Conservation (phyloP, 2,329 filamentous ascomycete genomes). For the Colletotrichum melonis region DNA sequence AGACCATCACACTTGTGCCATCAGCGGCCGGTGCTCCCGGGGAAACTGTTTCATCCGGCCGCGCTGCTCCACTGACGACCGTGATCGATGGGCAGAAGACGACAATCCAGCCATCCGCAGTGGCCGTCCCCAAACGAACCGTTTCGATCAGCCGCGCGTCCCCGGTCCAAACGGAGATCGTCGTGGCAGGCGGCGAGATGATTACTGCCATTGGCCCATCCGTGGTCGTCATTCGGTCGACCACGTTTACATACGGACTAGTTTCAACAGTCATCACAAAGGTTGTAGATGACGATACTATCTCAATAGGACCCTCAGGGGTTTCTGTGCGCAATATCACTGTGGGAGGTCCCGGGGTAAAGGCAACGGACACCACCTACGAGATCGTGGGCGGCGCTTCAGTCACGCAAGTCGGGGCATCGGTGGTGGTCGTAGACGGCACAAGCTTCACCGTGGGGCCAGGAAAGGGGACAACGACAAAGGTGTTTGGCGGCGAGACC, state of each 20-base stretch:
- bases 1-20: background rate
- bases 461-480: slow-evolving; percentile 52
- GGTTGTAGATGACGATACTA: slow-evolving; percentile 61
- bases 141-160: slow-evolving; percentile 47
- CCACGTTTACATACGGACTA: slow-evolving; percentile 58
- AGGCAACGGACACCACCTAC: slow-evolving; percentile 50
- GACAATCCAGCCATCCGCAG: slow-evolving; percentile 48
- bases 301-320: slow-evolving; percentile 61
- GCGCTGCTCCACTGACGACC: slow-evolving; percentile 25
- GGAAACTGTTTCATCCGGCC: background rate
- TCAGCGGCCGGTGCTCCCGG: background rate
- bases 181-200: slow-evolving; percentile 61
- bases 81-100: slow-evolving; percentile 48
- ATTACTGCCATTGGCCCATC: slow-evolving; percentile 56
- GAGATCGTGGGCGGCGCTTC: slow-evolving; percentile 65
- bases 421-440: slow-evolving; percentile 60
- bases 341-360: slow-evolving; percentile 54
- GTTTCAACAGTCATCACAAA: slow-evolving; percentile 46
- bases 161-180: slow-evolving; percentile 52
- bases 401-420: slow-evolving; percentile 60
- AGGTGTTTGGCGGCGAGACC: slow-evolving; percentile 60
- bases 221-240: slow-evolving; percentile 53
- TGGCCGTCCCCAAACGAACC: slow-evolving; percentile 45
- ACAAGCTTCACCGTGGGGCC: slow-evolving; percentile 64
- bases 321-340: slow-evolving; percentile 53